phyloP scores from a whole-genome alignment of 2,329 filamentous ascomycete species.

The Penicillium freii region DNA sequence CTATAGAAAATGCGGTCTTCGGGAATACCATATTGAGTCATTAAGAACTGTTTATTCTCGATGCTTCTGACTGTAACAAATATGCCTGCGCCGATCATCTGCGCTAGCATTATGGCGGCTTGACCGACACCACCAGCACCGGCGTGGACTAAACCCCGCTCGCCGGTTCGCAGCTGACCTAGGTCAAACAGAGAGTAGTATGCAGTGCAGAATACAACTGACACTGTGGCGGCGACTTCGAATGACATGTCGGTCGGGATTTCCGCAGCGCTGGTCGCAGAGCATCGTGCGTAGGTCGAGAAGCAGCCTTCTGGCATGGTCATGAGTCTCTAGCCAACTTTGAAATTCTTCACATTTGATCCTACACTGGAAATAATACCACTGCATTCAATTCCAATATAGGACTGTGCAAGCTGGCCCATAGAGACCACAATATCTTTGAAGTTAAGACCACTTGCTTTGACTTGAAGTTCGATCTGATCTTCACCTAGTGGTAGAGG shows the following conservation, averaged over 20 bases:
- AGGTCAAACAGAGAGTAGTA: conserved; percentile 24
- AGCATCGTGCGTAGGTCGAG: conserved; percentile 30
- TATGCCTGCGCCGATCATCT: conserved; percentile 24
- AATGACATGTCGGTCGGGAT: conserved; percentile 23
- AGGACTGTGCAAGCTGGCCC: conserved; percentile 32
- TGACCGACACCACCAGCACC: conserved; percentile 32
- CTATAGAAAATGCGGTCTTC: conserved; percentile 29
- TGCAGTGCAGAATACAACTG: conserved; percentile 25
- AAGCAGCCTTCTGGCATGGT: conserved; percentile 33
- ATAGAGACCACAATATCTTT: conserved; percentile 38
- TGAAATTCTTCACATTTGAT: conserved; percentile 27
- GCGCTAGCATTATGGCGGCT: conserved; percentile 27
- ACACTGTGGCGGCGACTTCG: conserved; percentile 21
- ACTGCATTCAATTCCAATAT: conserved; percentile 37
- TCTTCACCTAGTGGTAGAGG: conserved; percentile 18
- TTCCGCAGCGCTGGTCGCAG: conserved; percentile 22
- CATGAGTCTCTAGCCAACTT: conserved; percentile 37
- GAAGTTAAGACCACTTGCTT: conserved; percentile 38
- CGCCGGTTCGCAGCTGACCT: conserved; percentile 18
- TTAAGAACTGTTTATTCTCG: conserved; percentile 27
- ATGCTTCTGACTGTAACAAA: conserved; percentile 28
- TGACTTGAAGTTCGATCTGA: conserved; percentile 37
- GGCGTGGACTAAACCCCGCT: conserved; percentile 29
- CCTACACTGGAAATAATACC: conserved; percentile 36
- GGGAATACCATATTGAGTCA: conserved; percentile 20